These are phyloP conservation scores for Polysphondylium violaceum DNA, from an alignment of 78 protist species.

Conservation along the genomic window DNA sequence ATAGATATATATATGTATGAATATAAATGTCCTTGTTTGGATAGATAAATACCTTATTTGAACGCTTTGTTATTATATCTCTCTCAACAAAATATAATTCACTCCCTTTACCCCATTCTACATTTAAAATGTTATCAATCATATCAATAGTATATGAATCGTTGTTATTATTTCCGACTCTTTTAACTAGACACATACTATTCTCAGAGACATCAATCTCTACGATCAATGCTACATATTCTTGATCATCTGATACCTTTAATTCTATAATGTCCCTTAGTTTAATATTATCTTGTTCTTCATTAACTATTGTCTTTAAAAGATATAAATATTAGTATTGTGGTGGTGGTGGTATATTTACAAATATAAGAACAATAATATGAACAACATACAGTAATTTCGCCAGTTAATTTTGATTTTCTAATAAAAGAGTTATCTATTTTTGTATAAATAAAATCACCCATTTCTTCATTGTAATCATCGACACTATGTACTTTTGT, in stretches of 20 bases:
- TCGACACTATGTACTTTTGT: neutral
- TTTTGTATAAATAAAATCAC: constrained; percentile 9
- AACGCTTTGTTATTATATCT: neutral
- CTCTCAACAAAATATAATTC: constrained; percentile 30
- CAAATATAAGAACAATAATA: neutral
- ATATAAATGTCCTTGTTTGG: neutral
- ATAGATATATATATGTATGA: neutral
- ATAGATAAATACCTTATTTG: constrained; percentile 3
- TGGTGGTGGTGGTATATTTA: neutral
- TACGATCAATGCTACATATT: neutral
- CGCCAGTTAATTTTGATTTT: constrained; percentile 11
- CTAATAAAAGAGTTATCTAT: neutral
- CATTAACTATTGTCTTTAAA: neutral
- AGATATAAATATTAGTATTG: neutral
- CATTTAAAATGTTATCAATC: constrained; percentile 14
- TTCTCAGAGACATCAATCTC: constrained; percentile 48
- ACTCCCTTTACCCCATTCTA: constrained; percentile 65
- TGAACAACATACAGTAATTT: neutral
- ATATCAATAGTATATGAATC: constrained; percentile 11
- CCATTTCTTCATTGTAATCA: constrained; percentile 22
- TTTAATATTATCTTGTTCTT: neutral
- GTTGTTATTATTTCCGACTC: neutral
- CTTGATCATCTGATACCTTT: constrained; percentile 32
- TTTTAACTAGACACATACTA: constrained; percentile 7
- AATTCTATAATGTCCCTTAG: constrained; percentile 4